Evolutionary conservation across 2,329 filamentous ascomycete genomes (phyloP).

Genomic region (Lachnellula hyalina): DNA sequence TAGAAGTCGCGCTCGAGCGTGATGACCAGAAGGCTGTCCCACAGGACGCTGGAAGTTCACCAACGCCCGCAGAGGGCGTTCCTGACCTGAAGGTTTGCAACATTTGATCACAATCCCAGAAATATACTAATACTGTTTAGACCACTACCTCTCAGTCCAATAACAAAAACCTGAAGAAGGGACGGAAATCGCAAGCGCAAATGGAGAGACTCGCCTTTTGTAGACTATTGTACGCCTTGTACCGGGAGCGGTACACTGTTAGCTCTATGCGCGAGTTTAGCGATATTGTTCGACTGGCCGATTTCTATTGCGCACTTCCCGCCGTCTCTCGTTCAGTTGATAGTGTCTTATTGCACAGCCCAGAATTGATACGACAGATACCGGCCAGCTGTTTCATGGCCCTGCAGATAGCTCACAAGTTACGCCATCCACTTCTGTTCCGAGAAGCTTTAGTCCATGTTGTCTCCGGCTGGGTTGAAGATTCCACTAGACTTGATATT

Average conservation of each 20-base stretch:
- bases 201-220: slow-evolving; percentile 1
- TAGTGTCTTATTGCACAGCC: background rate
- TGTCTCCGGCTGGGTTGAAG: slow-evolving; percentile 3
- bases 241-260: slow-evolving; percentile 9
- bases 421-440: slow-evolving; percentile 12
- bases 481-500: background rate
- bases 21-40: background rate
- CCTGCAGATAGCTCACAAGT: background rate
- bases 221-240: slow-evolving; percentile 12
- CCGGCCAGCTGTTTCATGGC: background rate
- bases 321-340: background rate
- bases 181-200: background rate
- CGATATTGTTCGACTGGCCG: slow-evolving; percentile 5
- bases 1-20: slow-evolving; percentile 1
- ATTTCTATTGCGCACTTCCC: slow-evolving; percentile 12
- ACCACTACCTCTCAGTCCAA: too few relatives aligned
- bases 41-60: too few relatives aligned
- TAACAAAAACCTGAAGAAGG: background rate
- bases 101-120: too few relatives aligned
- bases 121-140: too few relatives aligned
- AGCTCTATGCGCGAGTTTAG: background rate
- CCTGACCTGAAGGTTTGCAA: too few relatives aligned
- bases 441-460: slow-evolving; percentile 12
- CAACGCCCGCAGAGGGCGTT: too few relatives aligned
- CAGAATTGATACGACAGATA: background rate